Evolutionary conservation across 2,329 filamentous ascomycete species (phyloP), one percentile per base, ranked within the genome.

Genomic region (Paecilomyces sp.): DNA sequence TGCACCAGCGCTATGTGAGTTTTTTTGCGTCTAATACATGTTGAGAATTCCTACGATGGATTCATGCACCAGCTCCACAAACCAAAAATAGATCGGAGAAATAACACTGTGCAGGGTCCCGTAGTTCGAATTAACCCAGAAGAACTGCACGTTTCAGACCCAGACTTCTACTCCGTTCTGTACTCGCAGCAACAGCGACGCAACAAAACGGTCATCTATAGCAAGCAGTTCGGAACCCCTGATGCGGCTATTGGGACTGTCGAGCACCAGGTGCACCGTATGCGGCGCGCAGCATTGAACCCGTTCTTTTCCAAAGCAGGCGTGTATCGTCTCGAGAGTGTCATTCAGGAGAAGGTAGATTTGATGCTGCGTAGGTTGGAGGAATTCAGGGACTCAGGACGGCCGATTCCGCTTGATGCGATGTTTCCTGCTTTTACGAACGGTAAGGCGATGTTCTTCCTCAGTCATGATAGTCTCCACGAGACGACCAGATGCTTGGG

Each of bases 221-320:
- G 62, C 58, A 64, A 65, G 51, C 60, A 62, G 7, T 63, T 66
- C 57, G 61, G 61, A 36, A 62, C 58, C 28, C 58, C 64, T 34
- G 59, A 63, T 54, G 65, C 64, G 63, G 67, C 72, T 66, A 73
- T 68, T 56, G 63, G 62, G 11, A 68, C 65, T 3, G 55, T 60
- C 51, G 60, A 64, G 57, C 59, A 63, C 57, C 58, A 64, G 56
- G 60, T 66, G 7, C 67, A 68, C 56, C 65, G 65, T 9, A 58
- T 63, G n/a, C 61, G 66, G 34, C 56, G 51, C 24, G 51, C 51
- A 25, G 70, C 73, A 1, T 60, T 79, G 56, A 76, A 72, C 55
- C 72, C 72, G 0, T 79, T 77, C 67, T 79, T 78, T 64, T 76
- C 75, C 6, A 70, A 67, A 31, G 66, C 67, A 6, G 70, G 69